Percentiles rank a stretch among this genome's conserved stretches.
Conservation (phyloP, 2,329 filamentous ascomycete genomes). For the Phaeophleospora eucalypticola region DNA sequence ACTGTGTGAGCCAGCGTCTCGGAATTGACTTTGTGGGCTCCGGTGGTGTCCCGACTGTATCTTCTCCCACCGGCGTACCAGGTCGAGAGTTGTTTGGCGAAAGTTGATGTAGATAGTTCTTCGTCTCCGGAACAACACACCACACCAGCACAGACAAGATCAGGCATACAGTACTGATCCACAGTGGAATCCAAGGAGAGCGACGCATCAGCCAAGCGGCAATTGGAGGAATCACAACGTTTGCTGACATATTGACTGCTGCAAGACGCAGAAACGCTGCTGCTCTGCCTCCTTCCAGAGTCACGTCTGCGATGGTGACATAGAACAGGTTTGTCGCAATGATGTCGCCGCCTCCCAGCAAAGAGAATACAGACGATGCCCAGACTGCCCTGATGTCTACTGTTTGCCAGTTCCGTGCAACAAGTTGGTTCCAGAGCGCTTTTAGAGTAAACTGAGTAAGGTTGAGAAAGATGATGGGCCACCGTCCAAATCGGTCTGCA, state of each 20-base stretch:
- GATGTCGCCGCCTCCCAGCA: constrained; percentile 29
- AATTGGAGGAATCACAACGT: constrained; percentile 31
- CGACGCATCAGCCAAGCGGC: constrained; percentile 33
- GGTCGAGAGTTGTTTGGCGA: background rate
- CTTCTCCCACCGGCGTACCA: background rate
- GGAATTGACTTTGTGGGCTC: background rate
- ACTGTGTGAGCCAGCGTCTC: constrained; percentile 3
- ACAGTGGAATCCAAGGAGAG: constrained; percentile 33
- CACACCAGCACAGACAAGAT: constrained; percentile 16
- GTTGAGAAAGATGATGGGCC: constrained; percentile 30
- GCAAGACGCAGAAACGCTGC: constrained; percentile 30
- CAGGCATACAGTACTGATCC: constrained; percentile 23
- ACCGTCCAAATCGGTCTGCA: constrained; percentile 35
- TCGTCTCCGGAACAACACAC: constrained; percentile 32
- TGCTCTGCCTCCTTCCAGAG: constrained; percentile 25
- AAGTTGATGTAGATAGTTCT: constrained; percentile 21
- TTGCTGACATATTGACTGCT: constrained; percentile 26
- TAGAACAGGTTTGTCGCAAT: constrained; percentile 28
- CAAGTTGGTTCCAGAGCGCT: constrained; percentile 28
- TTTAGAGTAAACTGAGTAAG: constrained; percentile 24
- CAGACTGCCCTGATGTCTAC: constrained; percentile 32
- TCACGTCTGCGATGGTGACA: constrained; percentile 31
- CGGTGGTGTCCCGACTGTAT: background rate
- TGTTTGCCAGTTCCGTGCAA: constrained; percentile 35
- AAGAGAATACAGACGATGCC: constrained; percentile 28